A percentile compares a stretch with the other conserved stretches of the same genome.
These are phyloP conservation scores for Lentinus tigrinus DNA, from an alignment of 768 basidiomycete species.

Conservation along the genomic window DNA sequence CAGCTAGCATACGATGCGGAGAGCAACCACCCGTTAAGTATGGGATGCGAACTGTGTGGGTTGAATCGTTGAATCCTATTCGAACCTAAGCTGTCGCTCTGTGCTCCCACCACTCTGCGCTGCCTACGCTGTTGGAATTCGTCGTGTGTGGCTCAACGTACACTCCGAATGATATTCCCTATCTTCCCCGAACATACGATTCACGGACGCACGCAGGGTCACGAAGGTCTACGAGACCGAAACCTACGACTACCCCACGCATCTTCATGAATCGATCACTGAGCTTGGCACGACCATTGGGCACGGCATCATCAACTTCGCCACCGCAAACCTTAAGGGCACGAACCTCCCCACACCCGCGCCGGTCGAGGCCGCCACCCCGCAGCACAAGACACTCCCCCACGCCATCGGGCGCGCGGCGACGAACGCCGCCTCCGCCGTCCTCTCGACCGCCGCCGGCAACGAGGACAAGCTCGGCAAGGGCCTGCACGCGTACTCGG, in stretches of 20 bases:
- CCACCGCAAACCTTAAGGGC: constrained; percentile 84
- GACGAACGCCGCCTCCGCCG: constrained; percentile 49
- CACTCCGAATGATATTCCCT: too few species aligned
- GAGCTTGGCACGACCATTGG: constrained; percentile 73
- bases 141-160: too few species aligned
- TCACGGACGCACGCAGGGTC: constrained; percentile 66
- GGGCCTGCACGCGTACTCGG: constrained; percentile 76
- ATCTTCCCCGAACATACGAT: too few species aligned
- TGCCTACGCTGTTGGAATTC: too few species aligned
- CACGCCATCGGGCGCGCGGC: constrained; percentile 90
- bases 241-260: constrained; percentile 86
- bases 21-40: too few species aligned
- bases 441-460: constrained; percentile 44
- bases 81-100: too few species aligned
- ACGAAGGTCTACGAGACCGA: constrained; percentile 88
- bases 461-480: constrained; percentile 69
- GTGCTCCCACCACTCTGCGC: too few species aligned
- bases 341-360: constrained; percentile 80
- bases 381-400: constrained; percentile 93
- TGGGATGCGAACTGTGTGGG: too few species aligned
- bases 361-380: constrained; percentile 51
- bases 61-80: too few species aligned
- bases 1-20: too few species aligned
- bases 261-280: constrained; percentile 79
- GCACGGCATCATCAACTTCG: constrained; percentile 77